Evolutionary conservation across 202 grass and related monocot genomes (phyloP).

Genomic region (Saccharum hybrid): DNA sequence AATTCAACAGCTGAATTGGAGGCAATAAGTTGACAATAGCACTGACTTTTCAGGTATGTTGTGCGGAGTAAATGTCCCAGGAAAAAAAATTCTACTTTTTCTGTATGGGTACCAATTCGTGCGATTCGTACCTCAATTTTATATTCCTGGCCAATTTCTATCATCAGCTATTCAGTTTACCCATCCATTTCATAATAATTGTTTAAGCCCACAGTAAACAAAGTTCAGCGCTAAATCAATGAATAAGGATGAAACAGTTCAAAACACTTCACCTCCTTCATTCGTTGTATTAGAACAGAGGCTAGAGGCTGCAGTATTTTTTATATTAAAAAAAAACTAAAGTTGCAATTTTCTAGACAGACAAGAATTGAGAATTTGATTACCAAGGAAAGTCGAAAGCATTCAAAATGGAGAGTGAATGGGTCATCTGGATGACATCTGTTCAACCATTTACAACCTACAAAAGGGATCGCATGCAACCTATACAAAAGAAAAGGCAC

Average conservation of each 20-base stretch:
- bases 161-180: neutral
- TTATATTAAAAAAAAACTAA: too few relatives aligned
- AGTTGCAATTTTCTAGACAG: neutral
- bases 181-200: slow-evolving; percentile 1
- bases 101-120: neutral
- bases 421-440: neutral
- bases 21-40: too few relatives aligned
- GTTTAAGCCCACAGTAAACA: neutral
- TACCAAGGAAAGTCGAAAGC: too few relatives aligned
- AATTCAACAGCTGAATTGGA: too few relatives aligned
- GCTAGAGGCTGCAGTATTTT: neutral
- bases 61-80: neutral
- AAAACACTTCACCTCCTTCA: neutral
- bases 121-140: neutral
- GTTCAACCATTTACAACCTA: slow-evolving; percentile 14
- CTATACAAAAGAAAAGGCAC: neutral
- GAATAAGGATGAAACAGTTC: neutral
- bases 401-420: neutral
- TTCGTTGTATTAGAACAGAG: neutral
- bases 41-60: too few relatives aligned
- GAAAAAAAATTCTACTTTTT: neutral
- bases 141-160: neutral
- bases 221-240: neutral
- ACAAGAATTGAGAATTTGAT: neutral
- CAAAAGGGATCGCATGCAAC: neutral